These are phyloP conservation scores for Fusarium sp. DNA, from an alignment of 2,329 filamentous ascomycete genomes.

Conservation along the genomic window DNA sequence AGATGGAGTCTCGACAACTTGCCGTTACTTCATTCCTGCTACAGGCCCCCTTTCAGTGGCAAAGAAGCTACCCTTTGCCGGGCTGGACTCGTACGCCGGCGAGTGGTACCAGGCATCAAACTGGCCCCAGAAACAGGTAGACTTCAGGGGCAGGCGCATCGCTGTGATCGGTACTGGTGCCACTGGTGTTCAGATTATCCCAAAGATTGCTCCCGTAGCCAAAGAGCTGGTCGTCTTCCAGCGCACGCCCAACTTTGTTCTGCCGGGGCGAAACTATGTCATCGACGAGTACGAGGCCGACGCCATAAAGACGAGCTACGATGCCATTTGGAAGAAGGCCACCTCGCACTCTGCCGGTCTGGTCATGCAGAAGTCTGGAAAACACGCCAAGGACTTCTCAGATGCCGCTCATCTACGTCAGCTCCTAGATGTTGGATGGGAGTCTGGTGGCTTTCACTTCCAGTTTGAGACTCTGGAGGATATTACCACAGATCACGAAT, in stretches of 20 bases:
- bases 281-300: constrained; percentile 12
- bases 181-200: constrained; percentile 24
- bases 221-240: constrained; percentile 19
- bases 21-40: constrained; percentile 13
- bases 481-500: constrained; percentile 9
- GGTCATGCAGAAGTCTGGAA: neutral
- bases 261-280: constrained; percentile 6
- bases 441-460: constrained; percentile 13
- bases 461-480: constrained; percentile 26
- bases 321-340: neutral
- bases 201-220: constrained; percentile 15
- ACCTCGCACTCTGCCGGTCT: neutral
- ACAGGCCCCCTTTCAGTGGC: constrained; percentile 9
- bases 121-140: constrained; percentile 5
- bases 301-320: constrained; percentile 2
- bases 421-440: neutral
- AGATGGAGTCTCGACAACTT: constrained; percentile 1
- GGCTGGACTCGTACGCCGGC: constrained; percentile 9
- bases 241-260: constrained; percentile 4
- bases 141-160: constrained; percentile 14
- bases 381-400: neutral
- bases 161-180: constrained; percentile 22
- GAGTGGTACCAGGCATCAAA: constrained; percentile 16
- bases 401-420: neutral
- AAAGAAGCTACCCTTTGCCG: constrained; percentile 8